Evolutionary conservation across 805 yeast genomes (phyloP).

Genomic region (Metschnikowia hibisci): DNA sequence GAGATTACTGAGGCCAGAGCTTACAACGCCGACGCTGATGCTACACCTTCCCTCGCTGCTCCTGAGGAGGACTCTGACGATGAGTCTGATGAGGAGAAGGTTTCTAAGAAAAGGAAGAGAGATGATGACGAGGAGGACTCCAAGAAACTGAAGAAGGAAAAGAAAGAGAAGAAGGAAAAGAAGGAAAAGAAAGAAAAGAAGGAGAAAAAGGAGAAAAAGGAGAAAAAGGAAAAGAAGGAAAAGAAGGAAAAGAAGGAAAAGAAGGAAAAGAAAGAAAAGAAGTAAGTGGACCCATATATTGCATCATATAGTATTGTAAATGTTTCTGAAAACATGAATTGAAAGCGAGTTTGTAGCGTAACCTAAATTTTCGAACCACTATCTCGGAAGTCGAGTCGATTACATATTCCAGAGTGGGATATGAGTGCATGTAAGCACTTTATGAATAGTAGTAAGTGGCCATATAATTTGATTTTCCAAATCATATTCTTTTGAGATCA

Average conservation of each 20-base stretch:
- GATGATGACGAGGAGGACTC: constrained; percentile 18
- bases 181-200: constrained; percentile 36
- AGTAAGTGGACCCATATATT: constrained; percentile 21
- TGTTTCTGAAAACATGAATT: constrained; percentile 4
- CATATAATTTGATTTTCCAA: too few species aligned
- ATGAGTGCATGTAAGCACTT: too few species aligned
- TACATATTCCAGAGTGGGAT: too few species aligned
- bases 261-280: constrained; percentile 31
- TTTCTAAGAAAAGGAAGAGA: constrained; percentile 17
- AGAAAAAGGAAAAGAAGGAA: constrained; percentile 45
- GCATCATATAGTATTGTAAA: constrained; percentile 15
- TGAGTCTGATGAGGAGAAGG: constrained; percentile 18
- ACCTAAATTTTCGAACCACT: too few species aligned
- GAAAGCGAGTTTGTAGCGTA: background rate
- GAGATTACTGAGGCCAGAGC: constrained; percentile 81
- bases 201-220: constrained; percentile 51
- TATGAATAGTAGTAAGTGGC: too few species aligned
- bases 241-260: constrained; percentile 32
- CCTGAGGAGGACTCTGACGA: constrained; percentile 23
- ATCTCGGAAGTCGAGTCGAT: too few species aligned
- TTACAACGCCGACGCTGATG: constrained; percentile 93
- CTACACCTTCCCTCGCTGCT: constrained; percentile 41
- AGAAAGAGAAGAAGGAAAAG: constrained; percentile 31
- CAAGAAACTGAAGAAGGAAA: constrained; percentile 18
- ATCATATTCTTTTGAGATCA: too few species aligned